Evolutionary conservation across 805 yeast species (phyloP), one percentile per base, ranked within the genome.

Genomic region (Starmera amethionina): DNA sequence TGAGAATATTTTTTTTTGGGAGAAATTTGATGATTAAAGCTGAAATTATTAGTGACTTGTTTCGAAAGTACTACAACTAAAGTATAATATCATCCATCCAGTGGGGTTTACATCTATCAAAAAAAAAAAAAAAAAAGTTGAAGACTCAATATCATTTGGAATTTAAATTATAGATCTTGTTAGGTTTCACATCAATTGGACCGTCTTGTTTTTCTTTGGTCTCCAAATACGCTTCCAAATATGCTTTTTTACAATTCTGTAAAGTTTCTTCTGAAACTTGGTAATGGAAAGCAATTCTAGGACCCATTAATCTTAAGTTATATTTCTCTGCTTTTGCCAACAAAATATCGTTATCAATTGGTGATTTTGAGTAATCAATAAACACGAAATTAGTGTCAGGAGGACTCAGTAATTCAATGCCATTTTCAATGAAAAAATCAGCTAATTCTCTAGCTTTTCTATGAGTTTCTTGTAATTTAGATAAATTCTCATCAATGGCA

Each of bases 351-450:
- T 77, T 74, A 54, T 80, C 75, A 60, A 87, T 74, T 35, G 69
- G 68, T 0, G 56, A 43, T 34, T 52, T 49, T 25, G 42, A 42
- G 15, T 73, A 60, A 56, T 88, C 89, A 39, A 85, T 52, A 56
- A 85, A 87, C 33, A 90, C 87, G 60, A 89, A 85, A 56, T 81
- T 87, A 8, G 96, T 83, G 43, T 89, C 78, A 2, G 77, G 81
- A 3, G 96, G 96, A 18, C 72, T 67, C 51, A 74, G 78, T 42
- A 84, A 60, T 27, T 65, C 61, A 40, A 84, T 68, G 4, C 80
- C 82, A 38, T 75, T 52, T n/a, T 56, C 55, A 32, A 51, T 48
- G 49, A 84, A 73, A 53, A 72, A 72, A 3, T 63, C 54, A 15
- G 75, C 82, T 31, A 79, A 59, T 7, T 69, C 67, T 39, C 60